Base-by-base conservation (phyloP, 805 yeast genomes). In the Candida pini region DNA sequence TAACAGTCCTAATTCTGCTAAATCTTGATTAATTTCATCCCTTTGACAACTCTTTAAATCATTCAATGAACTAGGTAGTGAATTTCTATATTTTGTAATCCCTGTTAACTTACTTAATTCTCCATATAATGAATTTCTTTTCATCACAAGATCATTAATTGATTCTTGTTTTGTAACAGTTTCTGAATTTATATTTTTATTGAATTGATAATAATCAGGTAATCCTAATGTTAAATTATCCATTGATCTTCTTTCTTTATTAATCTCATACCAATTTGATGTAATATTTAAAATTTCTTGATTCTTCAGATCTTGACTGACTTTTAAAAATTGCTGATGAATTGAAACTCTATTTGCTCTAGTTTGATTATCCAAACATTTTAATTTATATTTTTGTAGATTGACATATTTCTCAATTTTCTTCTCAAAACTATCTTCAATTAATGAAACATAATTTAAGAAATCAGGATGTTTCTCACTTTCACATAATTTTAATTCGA, bases 391-490 rank as follows among this genome's bases (percentile, higher is more conserved):
- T 43, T 71, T 69, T 41, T 77, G 78, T 20, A 57, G 35, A 39
- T 54, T 59, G 34, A 55, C 48, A 26, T 51, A 47, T 25, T 53
- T 44, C 21, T 49, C 50, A 18, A 88, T 62, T 54, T 79, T 81
- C 39, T 77, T 78, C 44, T 86, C 86, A 45, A 87, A 78, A 45
- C 81, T 78, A 28, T 75, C 73, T 39, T 81, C 83, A 33, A 92
- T 77, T 57, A 78, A 76, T 47, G 71, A 71, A 55, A 82, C 76
- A 35, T 83, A 81, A 31, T 74, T 70, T 25, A 84, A 71, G 35
- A 90, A 69, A 48, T 89, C 96, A 0, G 97, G 97, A 58, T 92
- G 98, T 15, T 87, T 74, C 9, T 96, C 96, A 43, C 80, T 81
- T 22, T 80, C 63, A 61, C 97, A 89, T 71, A 90, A 74, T 49